phyloP scores from a whole-genome alignment of 305 asterid species.

The Solanum chacoense region DNA sequence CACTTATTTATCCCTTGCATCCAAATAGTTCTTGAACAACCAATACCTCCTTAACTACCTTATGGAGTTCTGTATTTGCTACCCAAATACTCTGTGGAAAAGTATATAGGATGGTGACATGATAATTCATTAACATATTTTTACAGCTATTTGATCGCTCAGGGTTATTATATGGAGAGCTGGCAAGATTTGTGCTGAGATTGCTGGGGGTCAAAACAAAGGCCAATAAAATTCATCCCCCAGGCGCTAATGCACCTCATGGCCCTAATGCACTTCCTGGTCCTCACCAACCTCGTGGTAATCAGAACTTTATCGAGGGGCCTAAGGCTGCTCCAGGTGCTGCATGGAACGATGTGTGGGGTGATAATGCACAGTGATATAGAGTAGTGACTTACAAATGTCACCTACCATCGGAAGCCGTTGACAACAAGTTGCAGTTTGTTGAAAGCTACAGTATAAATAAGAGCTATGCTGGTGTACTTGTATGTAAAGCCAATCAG shows the following conservation, averaged over 20 bases:
- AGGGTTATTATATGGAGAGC: conserved; percentile 88
- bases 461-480: neutral
- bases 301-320: conserved; percentile 48
- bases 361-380: conserved; percentile 29
- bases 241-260: conserved; percentile 48
- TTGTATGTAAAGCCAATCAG: neutral
- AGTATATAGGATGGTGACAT: neutral
- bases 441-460: neutral
- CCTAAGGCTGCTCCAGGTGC: conserved; percentile 70
- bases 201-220: conserved; percentile 63
- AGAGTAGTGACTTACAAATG: neutral
- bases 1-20: neutral
- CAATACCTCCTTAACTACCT: neutral
- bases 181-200: conserved; percentile 91
- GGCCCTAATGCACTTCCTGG: conserved; percentile 70
- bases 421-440: neutral
- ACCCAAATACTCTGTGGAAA: neutral
- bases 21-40: neutral
- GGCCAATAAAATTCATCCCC: conserved; percentile 46
- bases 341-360: conserved; percentile 81
- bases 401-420: neutral
- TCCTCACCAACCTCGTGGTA: conserved; percentile 41
- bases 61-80: neutral
- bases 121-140: neutral
- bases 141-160: conserved; percentile 90